Evolutionary conservation across 116 monocot species (phyloP), one percentile per base, ranked within the genome.

Genomic region (Iris pallida): DNA sequence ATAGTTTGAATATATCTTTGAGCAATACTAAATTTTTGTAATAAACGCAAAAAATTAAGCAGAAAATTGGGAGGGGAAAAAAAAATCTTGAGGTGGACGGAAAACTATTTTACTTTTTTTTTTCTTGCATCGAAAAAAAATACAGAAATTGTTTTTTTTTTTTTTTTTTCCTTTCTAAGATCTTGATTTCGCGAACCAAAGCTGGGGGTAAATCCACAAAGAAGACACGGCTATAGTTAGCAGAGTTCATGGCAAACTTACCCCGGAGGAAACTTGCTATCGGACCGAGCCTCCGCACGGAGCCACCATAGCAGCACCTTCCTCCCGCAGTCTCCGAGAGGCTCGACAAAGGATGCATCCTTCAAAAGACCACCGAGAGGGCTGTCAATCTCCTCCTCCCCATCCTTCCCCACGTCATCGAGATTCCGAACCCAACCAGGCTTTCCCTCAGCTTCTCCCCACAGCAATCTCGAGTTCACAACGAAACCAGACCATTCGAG

Each of bases 401-500:
- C 86, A 42, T 83, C 61, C 59, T 81, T 71, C 6, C 78, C 81
- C 45, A 88, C 78, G 11, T 72, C 66, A 77, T 91, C 96, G 16
- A 96, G 75, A 80, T 92, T 85, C 30, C 65, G 51, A 46, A 78
- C 80, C 96, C 92, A 91, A 13, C 85, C 81, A 0, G 92, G 96
- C 66, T 75, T 88, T 3, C 68, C 86, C 49, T 79, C 85, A 4
- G 20, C 69, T 8, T 92, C 81, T 64, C 75, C 73, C 88, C 96
- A 96, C 6, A 96, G 41, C 73, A 96, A 68, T 57, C 79, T 84
- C 6, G 96, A 78, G 64, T 89, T 89, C 69, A 96, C 16, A 6
- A 85, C 92, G 69, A 96, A 96, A 0, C 92, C 96, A 45, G 89
- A 67, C 96, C 96, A 96, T 63, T 96, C 92, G 68, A 91, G 52